Base-by-base conservation (phyloP, 116 monocot genomes). In the Posidonia oceanica region DNA sequence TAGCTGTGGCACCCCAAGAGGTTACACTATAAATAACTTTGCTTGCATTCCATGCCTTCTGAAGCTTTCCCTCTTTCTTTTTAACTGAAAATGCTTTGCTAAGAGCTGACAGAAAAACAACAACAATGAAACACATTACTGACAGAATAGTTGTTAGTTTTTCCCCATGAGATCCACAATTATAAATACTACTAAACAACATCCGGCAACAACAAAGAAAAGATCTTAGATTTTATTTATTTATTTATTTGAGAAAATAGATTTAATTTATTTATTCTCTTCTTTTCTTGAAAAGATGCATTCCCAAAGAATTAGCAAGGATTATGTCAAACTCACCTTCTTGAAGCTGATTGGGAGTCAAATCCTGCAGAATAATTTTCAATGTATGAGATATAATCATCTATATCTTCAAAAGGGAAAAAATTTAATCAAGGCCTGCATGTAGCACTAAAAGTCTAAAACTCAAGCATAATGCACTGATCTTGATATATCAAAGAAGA, bases 31-130 rank as follows among this genome's bases (percentile, higher is more conserved):
- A 94, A 54, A 94, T 69, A 69, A 94, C 87, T 77, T 83, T 82
- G 70, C 88, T 85, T 67, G 89, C 85, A 80, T 94, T 80, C 94
- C 94, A 94, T 78, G 90, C 94, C 67, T 94, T 94, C 18, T 55
- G 79, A 58, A 94, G 75, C 74, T 74, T 90, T 44, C 90, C 81
- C 58, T 90, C 87, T 74, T 78, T 82, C 79, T 86, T 88, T 64
- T 85, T 94, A 16, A 37, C 62, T 20, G 87, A 83, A 63, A 94
- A 94, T 65, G 94, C 85, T 74, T 94, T 94, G 75, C 87, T 71
- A 62, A 90, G 90, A 68, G 83, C 94, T 94, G 78, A 41, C 36
- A 58, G 8, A 51, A 66, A 74, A 41, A 42, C 36, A 36, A 12
- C 11, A 36, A 23, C 18, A 36, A 38, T 0, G 62, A 37, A 21